These are phyloP conservation scores for Nitzschia sp. DNA, from an alignment of 108 stramenopile genomes.

Conservation along the genomic window DNA sequence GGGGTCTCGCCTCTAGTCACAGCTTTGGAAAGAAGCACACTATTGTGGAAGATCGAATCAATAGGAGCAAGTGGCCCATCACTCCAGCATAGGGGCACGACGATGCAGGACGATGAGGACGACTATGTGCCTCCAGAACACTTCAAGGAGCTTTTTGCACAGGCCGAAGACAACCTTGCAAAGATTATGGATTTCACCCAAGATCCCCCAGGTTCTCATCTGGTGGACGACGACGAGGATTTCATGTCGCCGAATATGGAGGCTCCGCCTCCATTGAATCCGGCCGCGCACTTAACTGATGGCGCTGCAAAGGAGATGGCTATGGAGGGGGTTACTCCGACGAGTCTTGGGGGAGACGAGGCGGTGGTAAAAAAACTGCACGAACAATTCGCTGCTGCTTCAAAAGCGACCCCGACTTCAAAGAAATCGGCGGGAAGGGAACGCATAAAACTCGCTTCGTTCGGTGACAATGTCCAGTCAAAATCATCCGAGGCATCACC, in stretches of 20 bases:
- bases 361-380: conserved; percentile 1
- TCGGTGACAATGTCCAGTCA: too few relatives aligned
- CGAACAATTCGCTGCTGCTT: not conserved
- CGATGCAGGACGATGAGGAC: conserved; percentile 26
- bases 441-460: too few relatives aligned
- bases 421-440: too few relatives aligned
- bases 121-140: conserved; percentile 27
- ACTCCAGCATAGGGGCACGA: too few relatives aligned
- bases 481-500: too few relatives aligned
- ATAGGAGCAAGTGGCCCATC: too few relatives aligned
- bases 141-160: conserved; percentile 17
- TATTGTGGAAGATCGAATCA: too few relatives aligned
- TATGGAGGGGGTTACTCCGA: not conserved
- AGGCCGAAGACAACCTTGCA: conserved; percentile 20
- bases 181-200: not conserved
- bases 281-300: conserved; percentile 12
- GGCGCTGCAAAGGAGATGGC: conserved; percentile 8
- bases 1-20: too few relatives aligned
- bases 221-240: not conserved
- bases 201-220: not conserved
- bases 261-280: conserved; percentile 1
- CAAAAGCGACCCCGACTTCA: not conserved
- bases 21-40: too few relatives aligned
- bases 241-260: conserved; percentile 12
- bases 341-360: not conserved